These are phyloP conservation scores for Penicillium subrubescens DNA, from an alignment of 495 filamentous ascomycete species.

Conservation along the genomic window DNA sequence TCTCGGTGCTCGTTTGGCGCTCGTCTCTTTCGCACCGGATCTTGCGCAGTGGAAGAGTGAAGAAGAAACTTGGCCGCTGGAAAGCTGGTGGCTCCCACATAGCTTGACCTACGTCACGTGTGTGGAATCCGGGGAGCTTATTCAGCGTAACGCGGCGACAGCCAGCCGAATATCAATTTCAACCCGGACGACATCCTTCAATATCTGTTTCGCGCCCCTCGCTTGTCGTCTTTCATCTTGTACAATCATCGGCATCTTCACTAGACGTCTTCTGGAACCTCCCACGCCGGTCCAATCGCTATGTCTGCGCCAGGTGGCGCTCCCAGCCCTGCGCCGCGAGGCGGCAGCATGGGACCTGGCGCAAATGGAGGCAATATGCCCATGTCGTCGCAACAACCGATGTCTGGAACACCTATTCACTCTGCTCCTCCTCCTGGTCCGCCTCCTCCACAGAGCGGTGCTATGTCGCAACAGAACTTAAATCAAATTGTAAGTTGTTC, in stretches of 20 bases:
- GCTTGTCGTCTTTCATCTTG: neutral
- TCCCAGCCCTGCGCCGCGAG: conserved; percentile 51
- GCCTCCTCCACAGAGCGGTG: conserved; percentile 46
- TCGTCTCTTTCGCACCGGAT: neutral
- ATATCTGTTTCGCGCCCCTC: neutral
- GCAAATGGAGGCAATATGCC: conserved; percentile 47
- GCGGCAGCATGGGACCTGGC: conserved; percentile 56
- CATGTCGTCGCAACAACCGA: conserved; percentile 53
- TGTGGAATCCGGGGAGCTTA: conserved; percentile 25
- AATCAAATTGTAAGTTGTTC: conserved; percentile 86
- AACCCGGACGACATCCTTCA: neutral
- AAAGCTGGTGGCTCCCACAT: neutral
- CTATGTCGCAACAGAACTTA: conserved; percentile 79
- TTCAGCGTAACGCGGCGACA: conserved; percentile 7
- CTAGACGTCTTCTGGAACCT: neutral
- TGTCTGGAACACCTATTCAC: conserved; percentile 41
- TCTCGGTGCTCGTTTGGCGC: neutral
- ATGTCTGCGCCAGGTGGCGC: conserved; percentile 54
- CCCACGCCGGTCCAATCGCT: conserved; percentile 7
- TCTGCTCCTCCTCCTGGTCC: conserved; percentile 41
- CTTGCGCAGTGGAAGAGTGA: neutral
- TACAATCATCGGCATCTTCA: neutral
- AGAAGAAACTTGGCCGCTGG: neutral
- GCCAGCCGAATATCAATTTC: conserved; percentile 24
- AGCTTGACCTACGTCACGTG: conserved; percentile 23